These are phyloP conservation scores for Ampelomyces quisqualis DNA, from an alignment of 2,329 filamentous ascomycete species.

Conservation along the genomic window DNA sequence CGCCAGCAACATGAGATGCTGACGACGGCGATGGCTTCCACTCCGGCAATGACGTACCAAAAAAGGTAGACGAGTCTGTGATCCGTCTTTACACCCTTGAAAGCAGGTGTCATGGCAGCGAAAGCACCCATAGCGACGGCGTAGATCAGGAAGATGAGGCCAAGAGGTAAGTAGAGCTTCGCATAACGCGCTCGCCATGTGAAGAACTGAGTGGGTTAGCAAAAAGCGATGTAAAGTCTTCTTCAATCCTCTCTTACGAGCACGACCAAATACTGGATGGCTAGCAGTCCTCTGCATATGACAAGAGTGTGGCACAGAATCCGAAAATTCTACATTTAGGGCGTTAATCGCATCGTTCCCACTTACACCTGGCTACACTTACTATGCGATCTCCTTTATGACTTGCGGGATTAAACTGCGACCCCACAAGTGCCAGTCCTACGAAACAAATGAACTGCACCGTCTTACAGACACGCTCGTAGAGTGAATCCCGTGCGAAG, in stretches of 20 bases:
- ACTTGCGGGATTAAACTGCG: slow-evolving; percentile 36
- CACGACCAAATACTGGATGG: slow-evolving; percentile 38
- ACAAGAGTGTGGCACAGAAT: slow-evolving; percentile 41
- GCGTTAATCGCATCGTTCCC: slow-evolving; percentile 5
- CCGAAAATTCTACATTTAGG: slow-evolving; percentile 35
- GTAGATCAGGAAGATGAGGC: slow-evolving; percentile 36
- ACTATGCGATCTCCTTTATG: slow-evolving; percentile 32
- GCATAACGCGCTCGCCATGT: slow-evolving; percentile 31
- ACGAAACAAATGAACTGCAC: slow-evolving; percentile 43
- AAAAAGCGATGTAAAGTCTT: not conserved
- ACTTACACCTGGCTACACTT: not conserved
- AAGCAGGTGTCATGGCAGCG: slow-evolving; percentile 38
- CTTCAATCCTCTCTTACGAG: slow-evolving; percentile 17
- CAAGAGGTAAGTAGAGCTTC: slow-evolving; percentile 39
- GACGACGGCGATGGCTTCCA: slow-evolving; percentile 57
- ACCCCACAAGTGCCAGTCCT: slow-evolving; percentile 41
- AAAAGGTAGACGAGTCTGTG: slow-evolving; percentile 33
- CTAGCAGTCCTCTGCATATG: slow-evolving; percentile 35
- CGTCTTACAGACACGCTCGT: slow-evolving; percentile 42
- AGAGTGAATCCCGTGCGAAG: slow-evolving; percentile 42
- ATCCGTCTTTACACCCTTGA: slow-evolving; percentile 17
- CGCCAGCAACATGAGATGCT: slow-evolving; percentile 56
- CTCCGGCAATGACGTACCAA: slow-evolving; percentile 48
- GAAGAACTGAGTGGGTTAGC: slow-evolving; percentile 25
- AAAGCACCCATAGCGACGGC: slow-evolving; percentile 29